Percentiles rank a stretch among this genome's conserved stretches.
phyloP scores from a whole-genome alignment of 768 basidiomycete species.

The Amanita rimosa region DNA sequence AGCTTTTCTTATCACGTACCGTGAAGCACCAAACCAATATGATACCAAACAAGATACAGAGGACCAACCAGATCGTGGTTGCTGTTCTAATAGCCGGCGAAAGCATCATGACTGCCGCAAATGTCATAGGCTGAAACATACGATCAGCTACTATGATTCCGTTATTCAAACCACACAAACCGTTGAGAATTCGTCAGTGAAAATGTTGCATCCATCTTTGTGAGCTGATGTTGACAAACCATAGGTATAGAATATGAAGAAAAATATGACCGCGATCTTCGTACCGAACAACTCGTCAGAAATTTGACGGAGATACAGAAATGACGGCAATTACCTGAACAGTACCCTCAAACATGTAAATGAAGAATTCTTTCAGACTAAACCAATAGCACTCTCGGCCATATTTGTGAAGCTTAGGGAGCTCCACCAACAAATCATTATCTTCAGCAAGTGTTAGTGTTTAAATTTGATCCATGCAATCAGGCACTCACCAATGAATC shows the following conservation, averaged over 20 bases:
- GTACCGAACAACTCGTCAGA: slow-evolving; percentile 8
- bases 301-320: not conserved
- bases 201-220: slow-evolving; percentile 64
- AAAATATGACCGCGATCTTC: slow-evolving; percentile 84
- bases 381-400: slow-evolving; percentile 84
- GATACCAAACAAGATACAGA: slow-evolving; percentile 75
- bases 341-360: slow-evolving; percentile 84
- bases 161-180: slow-evolving; percentile 25
- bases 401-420: slow-evolving; percentile 82
- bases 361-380: slow-evolving; percentile 56
- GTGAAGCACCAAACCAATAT: slow-evolving; percentile 70
- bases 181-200: slow-evolving; percentile 75
- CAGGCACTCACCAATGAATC: slow-evolving; percentile 58
- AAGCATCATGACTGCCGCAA: slow-evolving; percentile 74
- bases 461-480: not conserved
- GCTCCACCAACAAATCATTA: slow-evolving; percentile 74
- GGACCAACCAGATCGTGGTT: slow-evolving; percentile 93
- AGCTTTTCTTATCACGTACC: slow-evolving; percentile 27
- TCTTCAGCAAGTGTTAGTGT: slow-evolving; percentile 32
- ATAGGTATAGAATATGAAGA: slow-evolving; percentile 80
- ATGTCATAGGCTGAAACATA: slow-evolving; percentile 61
- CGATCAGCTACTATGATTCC: not conserved
- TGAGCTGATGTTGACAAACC: slow-evolving; percentile 52
- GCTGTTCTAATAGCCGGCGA: slow-evolving; percentile 76
- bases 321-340: slow-evolving; percentile 52